phyloP scores from a whole-genome alignment of 495 filamentous ascomycete species.

The Xylona heveae region DNA sequence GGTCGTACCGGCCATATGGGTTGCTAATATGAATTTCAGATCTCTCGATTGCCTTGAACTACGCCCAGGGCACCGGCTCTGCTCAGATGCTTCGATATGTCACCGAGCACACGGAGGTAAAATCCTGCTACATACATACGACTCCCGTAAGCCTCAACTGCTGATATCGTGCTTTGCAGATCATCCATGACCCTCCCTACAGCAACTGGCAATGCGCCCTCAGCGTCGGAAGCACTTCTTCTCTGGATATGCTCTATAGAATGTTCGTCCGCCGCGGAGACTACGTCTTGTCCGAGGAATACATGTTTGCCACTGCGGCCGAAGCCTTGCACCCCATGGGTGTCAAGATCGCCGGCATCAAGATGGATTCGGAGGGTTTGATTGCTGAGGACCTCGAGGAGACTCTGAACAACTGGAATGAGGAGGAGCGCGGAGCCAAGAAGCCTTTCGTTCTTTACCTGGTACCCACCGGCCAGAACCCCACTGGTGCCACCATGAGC shows the following conservation, averaged over 20 bases:
- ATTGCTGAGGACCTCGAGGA: conserved; percentile 42
- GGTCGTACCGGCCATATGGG: not conserved
- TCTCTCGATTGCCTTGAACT: conserved; percentile 70
- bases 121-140: too few relatives aligned
- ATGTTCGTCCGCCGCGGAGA: conserved; percentile 58
- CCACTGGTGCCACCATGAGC: conserved; percentile 68
- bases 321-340: conserved; percentile 68
- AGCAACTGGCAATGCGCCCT: conserved; percentile 62
- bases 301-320: conserved; percentile 62
- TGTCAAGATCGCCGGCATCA: conserved; percentile 44
- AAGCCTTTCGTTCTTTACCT: conserved; percentile 71
- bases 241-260: conserved; percentile 54
- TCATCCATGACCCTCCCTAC: conserved; percentile 56
- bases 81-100: conserved; percentile 75
- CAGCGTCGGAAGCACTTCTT: conserved; percentile 57
- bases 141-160: too few relatives aligned
- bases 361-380: conserved; percentile 62
- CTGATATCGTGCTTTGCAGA: too few relatives aligned
- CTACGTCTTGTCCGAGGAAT: conserved; percentile 62
- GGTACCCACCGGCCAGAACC: conserved; percentile 77
- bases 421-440: conserved; percentile 26
- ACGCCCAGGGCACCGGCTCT: conserved; percentile 66
- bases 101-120: conserved; percentile 75
- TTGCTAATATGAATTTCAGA: conserved; percentile 22
- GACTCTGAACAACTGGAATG: conserved; percentile 46